A percentile compares a stretch with the other conserved stretches of the same genome.
Conservation (phyloP, 2,329 filamentous ascomycete genomes). For the Hypoxylon sp. region DNA sequence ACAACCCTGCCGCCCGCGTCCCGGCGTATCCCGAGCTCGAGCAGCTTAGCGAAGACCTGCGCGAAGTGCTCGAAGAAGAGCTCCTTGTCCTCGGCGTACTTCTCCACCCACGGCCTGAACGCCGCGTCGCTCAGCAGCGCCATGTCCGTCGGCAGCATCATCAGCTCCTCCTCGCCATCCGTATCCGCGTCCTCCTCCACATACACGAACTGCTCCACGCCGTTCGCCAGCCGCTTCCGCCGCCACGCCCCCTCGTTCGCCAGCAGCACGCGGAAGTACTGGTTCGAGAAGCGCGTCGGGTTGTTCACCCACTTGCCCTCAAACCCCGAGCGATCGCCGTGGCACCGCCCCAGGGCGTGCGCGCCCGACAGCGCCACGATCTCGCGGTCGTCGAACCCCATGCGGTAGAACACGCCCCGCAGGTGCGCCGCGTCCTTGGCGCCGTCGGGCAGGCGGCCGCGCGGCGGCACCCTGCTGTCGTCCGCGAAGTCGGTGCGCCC, state of each 20-base stretch:
- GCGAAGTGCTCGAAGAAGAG: constrained; percentile 71
- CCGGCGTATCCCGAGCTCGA: constrained; percentile 70
- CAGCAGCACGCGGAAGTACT: constrained; percentile 53
- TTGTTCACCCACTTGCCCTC: constrained; percentile 55
- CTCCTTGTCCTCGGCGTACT: constrained; percentile 71
- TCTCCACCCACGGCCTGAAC: constrained; percentile 68
- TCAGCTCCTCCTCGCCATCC: constrained; percentile 69
- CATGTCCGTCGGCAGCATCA: constrained; percentile 76
- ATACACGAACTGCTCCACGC: constrained; percentile 66
- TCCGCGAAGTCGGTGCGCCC: constrained; percentile 73
- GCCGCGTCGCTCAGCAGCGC: constrained; percentile 65
- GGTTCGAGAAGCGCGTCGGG: constrained; percentile 55
- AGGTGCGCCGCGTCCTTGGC: constrained; percentile 83
- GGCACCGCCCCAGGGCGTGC: constrained; percentile 85
- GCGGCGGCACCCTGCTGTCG: constrained; percentile 68
- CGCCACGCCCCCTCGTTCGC: constrained; percentile 48
- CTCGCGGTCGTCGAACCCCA: constrained; percentile 96
- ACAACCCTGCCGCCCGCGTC: constrained; percentile 65
- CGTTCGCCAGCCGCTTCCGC: constrained; percentile 48
- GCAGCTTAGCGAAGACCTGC: constrained; percentile 69
- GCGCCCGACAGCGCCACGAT: constrained; percentile 90
- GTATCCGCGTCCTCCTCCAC: constrained; percentile 66
- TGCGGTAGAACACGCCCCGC: constrained; percentile 89
- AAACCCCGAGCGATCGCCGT: constrained; percentile 51
- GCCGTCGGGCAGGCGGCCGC: constrained; percentile 78